Evolutionary conservation across 2,329 filamentous ascomycete species (phyloP).

Genomic region (Helotiales sp.): DNA sequence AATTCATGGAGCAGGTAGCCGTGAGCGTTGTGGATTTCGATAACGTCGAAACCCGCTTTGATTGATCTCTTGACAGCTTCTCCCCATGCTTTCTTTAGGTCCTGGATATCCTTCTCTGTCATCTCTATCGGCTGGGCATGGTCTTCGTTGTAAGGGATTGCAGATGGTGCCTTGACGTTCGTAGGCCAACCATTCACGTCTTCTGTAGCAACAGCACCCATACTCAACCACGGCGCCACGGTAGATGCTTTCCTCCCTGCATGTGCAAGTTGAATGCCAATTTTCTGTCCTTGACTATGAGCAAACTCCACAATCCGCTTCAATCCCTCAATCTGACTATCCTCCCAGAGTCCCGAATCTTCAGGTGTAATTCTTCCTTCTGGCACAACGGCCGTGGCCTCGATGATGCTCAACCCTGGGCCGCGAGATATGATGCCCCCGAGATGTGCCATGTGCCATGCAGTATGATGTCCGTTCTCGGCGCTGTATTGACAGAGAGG

Average conservation of each 20-base stretch:
- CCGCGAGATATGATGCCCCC: conserved; percentile 78
- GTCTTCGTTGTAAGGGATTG: conserved; percentile 58
- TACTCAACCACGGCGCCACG: conserved; percentile 62
- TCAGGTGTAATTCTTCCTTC: conserved; percentile 83
- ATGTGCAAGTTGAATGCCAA: conserved; percentile 80
- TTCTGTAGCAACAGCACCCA: conserved; percentile 50
- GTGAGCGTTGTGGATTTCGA: conserved; percentile 81
- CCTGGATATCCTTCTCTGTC: conserved; percentile 66
- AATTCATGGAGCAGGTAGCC: conserved; percentile 75
- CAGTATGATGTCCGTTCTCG: conserved; percentile 70
- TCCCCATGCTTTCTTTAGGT: conserved; percentile 62
- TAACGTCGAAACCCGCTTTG: conserved; percentile 66
- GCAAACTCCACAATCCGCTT: conserved; percentile 73
- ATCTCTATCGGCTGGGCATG: conserved; percentile 66
- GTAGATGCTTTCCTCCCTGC: conserved; percentile 71
- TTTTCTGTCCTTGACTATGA: conserved; percentile 74
- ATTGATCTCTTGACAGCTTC: conserved; percentile 60
- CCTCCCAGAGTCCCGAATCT: conserved; percentile 79
- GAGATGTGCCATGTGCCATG: conserved; percentile 81
- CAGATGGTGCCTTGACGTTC: conserved; percentile 52
- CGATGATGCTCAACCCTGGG: conserved; percentile 71
- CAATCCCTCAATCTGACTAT: conserved; percentile 71
- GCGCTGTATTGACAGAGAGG: conserved; percentile 69
- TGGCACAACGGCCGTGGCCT: conserved; percentile 73
- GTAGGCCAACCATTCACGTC: conserved; percentile 57